A percentile compares a stretch with the other conserved stretches of the same genome.
Conservation (phyloP, 768 basidiomycete species). For the Gautieria morchelliformis region DNA sequence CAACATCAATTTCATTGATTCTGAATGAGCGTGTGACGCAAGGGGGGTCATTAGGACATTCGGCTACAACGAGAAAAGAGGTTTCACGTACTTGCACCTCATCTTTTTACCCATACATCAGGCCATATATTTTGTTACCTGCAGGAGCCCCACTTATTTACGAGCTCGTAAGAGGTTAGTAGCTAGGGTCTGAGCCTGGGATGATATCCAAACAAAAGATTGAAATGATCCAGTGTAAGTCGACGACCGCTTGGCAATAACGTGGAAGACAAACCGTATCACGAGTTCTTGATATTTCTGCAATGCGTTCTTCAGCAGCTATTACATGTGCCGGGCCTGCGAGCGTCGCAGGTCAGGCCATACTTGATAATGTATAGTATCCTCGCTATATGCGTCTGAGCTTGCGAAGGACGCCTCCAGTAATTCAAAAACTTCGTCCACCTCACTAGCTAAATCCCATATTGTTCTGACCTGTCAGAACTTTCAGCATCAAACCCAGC, state of each 20-base stretch:
- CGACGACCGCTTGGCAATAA: too few relatives aligned
- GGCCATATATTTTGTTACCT: slow-evolving; percentile 9
- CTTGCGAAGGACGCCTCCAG: neutral
- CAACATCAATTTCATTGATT: slow-evolving; percentile 4
- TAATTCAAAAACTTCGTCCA: slow-evolving; percentile 5
- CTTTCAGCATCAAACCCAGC: neutral
- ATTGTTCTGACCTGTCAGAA: neutral
- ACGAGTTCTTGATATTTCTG: neutral
- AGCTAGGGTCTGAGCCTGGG: neutral
- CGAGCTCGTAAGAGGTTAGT: slow-evolving; percentile 5
- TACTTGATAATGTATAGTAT: neutral
- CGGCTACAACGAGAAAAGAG: neutral
- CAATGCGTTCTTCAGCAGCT: neutral
- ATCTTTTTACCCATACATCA: slow-evolving; percentile 6
- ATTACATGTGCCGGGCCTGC: neutral
- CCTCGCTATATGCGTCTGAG: neutral
- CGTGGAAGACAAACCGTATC: neutral
- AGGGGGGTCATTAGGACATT: neutral
- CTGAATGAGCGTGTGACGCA: too few relatives aligned
- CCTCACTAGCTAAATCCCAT: neutral
- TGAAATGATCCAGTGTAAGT: neutral
- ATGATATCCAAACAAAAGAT: neutral
- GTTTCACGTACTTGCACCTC: neutral
- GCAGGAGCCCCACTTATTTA: slow-evolving; percentile 6
- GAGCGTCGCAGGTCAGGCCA: neutral